These are phyloP conservation scores for Alternaria infectoria DNA, from an alignment of 2,329 filamentous ascomycete genomes.

Conservation along the genomic window DNA sequence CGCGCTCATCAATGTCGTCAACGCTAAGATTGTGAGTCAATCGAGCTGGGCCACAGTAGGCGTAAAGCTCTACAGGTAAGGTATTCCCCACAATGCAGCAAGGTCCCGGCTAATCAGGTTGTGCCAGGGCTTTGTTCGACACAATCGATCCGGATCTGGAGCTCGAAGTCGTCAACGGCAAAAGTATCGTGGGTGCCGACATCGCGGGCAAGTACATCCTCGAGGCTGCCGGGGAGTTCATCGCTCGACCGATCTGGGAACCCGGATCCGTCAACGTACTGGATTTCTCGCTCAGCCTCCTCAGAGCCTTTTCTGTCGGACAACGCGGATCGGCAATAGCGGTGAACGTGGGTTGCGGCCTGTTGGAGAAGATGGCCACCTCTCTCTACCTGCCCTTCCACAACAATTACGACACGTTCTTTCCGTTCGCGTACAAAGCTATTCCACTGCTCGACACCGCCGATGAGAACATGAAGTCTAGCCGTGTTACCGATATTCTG, in stretches of 20 bases:
- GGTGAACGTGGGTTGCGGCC: neutral
- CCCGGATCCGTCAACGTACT: neutral
- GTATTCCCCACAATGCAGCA: accelerated
- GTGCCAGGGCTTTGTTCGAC: neutral
- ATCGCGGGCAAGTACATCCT: neutral
- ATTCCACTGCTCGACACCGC: neutral
- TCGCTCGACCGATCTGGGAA: neutral
- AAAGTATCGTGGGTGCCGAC: neutral
- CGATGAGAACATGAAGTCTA: neutral
- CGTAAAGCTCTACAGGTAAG: slow-evolving; percentile 1
- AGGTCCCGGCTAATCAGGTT: neutral
- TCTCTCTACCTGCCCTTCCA: neutral
- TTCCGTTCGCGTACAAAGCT: neutral
- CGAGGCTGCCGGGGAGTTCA: neutral
- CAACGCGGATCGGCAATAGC: neutral
- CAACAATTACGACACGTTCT: neutral
- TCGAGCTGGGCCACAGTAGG: neutral
- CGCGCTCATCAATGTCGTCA: neutral
- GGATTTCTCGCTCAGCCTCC: neutral
- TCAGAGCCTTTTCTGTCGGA: neutral
- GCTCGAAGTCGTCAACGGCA: neutral
- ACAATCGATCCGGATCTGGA: neutral
- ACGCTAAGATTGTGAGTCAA: neutral
- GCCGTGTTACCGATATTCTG: neutral
- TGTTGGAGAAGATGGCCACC: neutral